Evolutionary conservation across 805 yeast genomes (phyloP).

Genomic region (Yamadazyma ubonensis): DNA sequence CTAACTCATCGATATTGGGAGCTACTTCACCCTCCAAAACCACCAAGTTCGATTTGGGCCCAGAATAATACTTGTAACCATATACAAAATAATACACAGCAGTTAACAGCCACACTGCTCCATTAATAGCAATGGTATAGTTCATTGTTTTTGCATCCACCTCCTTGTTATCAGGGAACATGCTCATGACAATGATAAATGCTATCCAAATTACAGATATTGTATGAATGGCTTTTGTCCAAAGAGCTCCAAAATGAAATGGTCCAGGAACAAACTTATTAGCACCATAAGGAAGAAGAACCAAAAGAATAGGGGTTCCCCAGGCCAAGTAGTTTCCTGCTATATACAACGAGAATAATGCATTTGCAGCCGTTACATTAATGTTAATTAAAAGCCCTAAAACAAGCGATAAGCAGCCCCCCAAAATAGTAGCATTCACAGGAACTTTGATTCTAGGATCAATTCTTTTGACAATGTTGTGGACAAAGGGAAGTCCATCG

Average conservation of each 20-base stretch:
- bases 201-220: slow-evolving; percentile 48
- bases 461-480: slow-evolving; percentile 52
- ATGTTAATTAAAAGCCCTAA: slow-evolving; percentile 61
- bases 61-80: slow-evolving; percentile 56
- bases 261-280: slow-evolving; percentile 62
- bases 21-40: not conserved
- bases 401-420: slow-evolving; percentile 46
- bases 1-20: slow-evolving; percentile 1
- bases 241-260: slow-evolving; percentile 55
- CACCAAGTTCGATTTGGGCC: slow-evolving; percentile 44
- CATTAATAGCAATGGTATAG: slow-evolving; percentile 64
- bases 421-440: slow-evolving; percentile 58
- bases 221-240: slow-evolving; percentile 46
- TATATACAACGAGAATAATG: slow-evolving; percentile 64
- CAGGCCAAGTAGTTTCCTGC: slow-evolving; percentile 63
- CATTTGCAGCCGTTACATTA: slow-evolving; percentile 59
- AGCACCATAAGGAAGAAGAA: slow-evolving; percentile 50
- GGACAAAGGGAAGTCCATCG: slow-evolving; percentile 68
- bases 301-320: slow-evolving; percentile 59
- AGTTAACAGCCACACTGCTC: slow-evolving; percentile 58
- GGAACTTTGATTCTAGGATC: slow-evolving; percentile 59
- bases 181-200: slow-evolving; percentile 54
- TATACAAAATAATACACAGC: slow-evolving; percentile 50
- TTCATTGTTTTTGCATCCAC: slow-evolving; percentile 57
- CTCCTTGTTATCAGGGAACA: slow-evolving; percentile 55